phyloP scores from a whole-genome alignment of 768 basidiomycete species.

The Agrocybe pediades region DNA sequence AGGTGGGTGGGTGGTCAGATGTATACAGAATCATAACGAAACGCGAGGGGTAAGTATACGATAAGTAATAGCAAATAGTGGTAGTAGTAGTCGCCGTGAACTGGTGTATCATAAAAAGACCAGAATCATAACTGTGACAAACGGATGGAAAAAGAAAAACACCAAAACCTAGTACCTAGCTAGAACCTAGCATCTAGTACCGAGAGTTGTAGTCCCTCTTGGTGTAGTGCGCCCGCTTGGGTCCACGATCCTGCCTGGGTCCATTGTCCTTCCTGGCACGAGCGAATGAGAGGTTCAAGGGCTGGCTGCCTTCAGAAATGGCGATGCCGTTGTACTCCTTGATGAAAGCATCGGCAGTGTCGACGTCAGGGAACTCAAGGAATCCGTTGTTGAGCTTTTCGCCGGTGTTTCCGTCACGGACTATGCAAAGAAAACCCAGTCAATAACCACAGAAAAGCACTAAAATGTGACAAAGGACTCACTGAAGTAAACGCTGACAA shows the following conservation, averaged over 20 bases:
- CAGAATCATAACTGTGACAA: too few species aligned
- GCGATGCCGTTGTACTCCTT: slow-evolving; percentile 38
- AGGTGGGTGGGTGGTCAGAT: too few species aligned
- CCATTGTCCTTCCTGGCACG: slow-evolving; percentile 13
- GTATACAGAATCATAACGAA: too few species aligned
- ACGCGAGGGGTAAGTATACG: too few species aligned
- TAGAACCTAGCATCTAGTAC: background rate
- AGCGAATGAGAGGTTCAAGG: slow-evolving; percentile 44
- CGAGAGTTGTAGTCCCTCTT: background rate
- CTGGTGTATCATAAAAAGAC: background rate
- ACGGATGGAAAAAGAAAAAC: background rate
- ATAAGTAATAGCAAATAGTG: too few species aligned
- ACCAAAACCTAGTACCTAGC: background rate
- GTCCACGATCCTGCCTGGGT: background rate
- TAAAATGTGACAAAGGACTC: slow-evolving; percentile 16
- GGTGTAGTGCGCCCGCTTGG: background rate
- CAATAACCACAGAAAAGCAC: background rate
- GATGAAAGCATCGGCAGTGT: slow-evolving; percentile 51
- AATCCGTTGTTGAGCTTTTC: slow-evolving; percentile 41
- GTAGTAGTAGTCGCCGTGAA: background rate
- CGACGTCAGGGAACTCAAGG: slow-evolving; percentile 49
- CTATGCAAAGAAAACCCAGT: slow-evolving; percentile 18
- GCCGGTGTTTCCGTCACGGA: slow-evolving; percentile 34
- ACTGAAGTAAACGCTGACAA: slow-evolving; percentile 31
- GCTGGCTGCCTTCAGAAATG: slow-evolving; percentile 32